phyloP scores from a whole-genome alignment of 1,139 yeast genomes.

The Saccharomyces hybrid region DNA sequence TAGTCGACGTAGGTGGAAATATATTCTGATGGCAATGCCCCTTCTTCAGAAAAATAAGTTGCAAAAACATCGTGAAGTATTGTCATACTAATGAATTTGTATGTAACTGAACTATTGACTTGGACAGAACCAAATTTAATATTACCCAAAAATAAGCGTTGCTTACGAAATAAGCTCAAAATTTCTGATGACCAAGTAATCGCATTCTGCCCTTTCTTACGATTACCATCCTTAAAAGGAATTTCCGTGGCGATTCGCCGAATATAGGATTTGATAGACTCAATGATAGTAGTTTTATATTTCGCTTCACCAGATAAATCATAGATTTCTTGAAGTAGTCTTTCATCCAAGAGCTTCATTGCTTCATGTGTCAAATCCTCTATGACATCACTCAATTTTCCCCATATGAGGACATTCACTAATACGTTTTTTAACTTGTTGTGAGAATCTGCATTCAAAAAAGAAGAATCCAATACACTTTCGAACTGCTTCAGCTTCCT shows the following conservation, averaged over 20 bases:
- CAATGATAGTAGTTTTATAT: slow-evolving; percentile 17
- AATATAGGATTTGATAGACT: slow-evolving; percentile 44
- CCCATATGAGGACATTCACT: slow-evolving; percentile 21
- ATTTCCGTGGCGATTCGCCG: slow-evolving; percentile 35
- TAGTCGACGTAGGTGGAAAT: slow-evolving; percentile 67
- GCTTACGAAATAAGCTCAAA: slow-evolving; percentile 47
- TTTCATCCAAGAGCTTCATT: slow-evolving; percentile 7
- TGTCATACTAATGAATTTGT: slow-evolving; percentile 38
- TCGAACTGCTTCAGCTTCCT: slow-evolving; percentile 45
- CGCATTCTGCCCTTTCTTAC: slow-evolving; percentile 43
- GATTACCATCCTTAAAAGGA: slow-evolving; percentile 11
- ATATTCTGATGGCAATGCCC: slow-evolving; percentile 56
- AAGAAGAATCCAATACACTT: slow-evolving; percentile 38
- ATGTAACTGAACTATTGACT: slow-evolving; percentile 17
- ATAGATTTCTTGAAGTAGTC: slow-evolving; percentile 15
- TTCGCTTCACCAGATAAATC: slow-evolving; percentile 15
- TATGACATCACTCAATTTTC: slow-evolving; percentile 13
- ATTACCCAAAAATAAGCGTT: slow-evolving; percentile 40
- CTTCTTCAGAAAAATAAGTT: slow-evolving; percentile 50
- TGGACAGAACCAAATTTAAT: slow-evolving; percentile 34
- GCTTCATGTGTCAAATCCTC: slow-evolving; percentile 11
- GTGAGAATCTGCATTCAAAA: slow-evolving; percentile 21
- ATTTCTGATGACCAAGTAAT: slow-evolving; percentile 63
- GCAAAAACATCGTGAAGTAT: slow-evolving; percentile 57
- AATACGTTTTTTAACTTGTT: slow-evolving; percentile 16